Evolutionary conservation across 768 basidiomycete genomes (phyloP).

Genomic region (Lentinula boryana): DNA sequence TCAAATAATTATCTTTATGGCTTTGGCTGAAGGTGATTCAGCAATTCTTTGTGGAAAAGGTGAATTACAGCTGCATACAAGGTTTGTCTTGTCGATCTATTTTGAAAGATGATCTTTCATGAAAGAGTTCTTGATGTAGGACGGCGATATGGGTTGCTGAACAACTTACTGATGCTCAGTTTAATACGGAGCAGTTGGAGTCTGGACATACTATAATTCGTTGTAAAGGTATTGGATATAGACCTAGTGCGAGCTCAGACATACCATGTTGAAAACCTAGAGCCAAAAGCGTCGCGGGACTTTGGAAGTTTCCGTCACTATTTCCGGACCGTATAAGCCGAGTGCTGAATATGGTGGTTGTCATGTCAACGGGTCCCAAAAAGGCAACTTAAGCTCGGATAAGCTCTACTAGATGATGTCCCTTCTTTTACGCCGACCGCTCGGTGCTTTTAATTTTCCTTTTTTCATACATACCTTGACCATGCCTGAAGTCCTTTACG

Average conservation of each 20-base stretch:
- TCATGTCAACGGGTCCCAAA: background rate
- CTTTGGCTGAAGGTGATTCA: constrained; percentile 62
- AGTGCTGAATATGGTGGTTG: background rate
- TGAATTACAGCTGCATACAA: constrained; percentile 63
- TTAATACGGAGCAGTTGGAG: constrained; percentile 41
- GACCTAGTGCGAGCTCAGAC: background rate
- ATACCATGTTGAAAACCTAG: background rate
- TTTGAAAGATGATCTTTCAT: background rate
- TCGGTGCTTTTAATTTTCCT: background rate
- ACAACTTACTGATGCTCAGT: constrained; percentile 61
- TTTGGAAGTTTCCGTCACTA: no score
- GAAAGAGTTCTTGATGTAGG: constrained; percentile 17
- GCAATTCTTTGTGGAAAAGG: constrained; percentile 46
- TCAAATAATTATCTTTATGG: constrained; percentile 75
- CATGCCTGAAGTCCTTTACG: background rate
- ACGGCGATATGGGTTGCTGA: constrained; percentile 74
- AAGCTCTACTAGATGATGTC: background rate
- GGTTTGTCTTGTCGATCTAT: constrained; percentile 27
- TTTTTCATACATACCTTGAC: background rate
- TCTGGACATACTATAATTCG: constrained; percentile 38
- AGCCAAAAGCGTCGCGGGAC: background rate
- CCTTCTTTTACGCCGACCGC: background rate
- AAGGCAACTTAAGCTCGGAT: background rate
- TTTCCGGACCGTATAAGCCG: background rate
- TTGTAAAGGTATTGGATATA: constrained; percentile 63